Evolutionary conservation across 495 filamentous ascomycete species (phyloP), one percentile per base, ranked within the genome.

Genomic region (Penicillium bialowiezense): DNA sequence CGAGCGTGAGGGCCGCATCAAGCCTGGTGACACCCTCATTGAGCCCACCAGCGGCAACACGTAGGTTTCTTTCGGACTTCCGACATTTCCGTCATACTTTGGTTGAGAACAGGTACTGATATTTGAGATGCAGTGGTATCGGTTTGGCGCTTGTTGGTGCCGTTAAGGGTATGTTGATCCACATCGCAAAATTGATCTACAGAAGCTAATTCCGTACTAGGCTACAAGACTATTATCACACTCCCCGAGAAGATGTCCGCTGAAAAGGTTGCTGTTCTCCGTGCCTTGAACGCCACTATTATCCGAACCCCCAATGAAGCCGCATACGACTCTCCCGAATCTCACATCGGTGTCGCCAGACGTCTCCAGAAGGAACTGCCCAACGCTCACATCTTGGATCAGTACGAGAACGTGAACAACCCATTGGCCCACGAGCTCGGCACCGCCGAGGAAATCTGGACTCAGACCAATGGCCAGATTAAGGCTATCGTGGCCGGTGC

Each of bases 211-310:
- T 23, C 36, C 35, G 9, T 44, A 26, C 38, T 20, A 79, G 79
- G 84, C 41, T 98, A 99, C 72, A 93, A 92, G 68, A 93, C 89
- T 13, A 97, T 99, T 68, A 99, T 99, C 62, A 99, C 93, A 1
- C 82, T 99, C 2, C 93, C 93, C 31, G 93, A 99, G 73, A 99
- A 99, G 76, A 99, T 99, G 93, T 96, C 90, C 5, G 83, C 90
- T 21, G 93, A 99, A 70, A 99, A 99, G 67, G 95, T 99, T 10
- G 83, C 91, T 2, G 93, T 99, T 9, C 76, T 99, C 20, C 84
- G 89, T 38, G 91, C 93, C 14, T 79, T 99, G 26, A 93, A 93
- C 49, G 92, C 93, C 18, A 96, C 93, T 56, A 97, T 99, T 63
- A 96, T 99, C 55, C 87, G 93, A 40, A 99, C 93, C 1, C 95